phyloP scores from a whole-genome alignment of 352 stramenopile genomes.

The Phytophthora cajani region DNA sequence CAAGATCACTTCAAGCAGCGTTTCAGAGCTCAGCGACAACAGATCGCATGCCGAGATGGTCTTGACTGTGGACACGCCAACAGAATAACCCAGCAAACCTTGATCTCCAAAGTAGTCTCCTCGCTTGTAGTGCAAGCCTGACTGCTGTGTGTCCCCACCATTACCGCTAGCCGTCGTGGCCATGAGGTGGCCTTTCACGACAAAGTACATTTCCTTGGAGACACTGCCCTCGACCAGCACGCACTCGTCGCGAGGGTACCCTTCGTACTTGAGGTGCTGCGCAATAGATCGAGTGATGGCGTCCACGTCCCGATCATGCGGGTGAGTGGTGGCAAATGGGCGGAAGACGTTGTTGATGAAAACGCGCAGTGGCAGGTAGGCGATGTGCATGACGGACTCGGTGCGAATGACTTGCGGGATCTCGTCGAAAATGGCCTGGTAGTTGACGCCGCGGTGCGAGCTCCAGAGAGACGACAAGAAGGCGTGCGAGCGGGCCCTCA shows the following conservation, averaged over 20 bases:
- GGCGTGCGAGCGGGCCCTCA: constrained; percentile 46
- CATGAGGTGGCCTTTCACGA: constrained; percentile 60
- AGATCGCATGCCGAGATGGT: constrained; percentile 33
- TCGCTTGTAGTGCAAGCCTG: constrained; percentile 33
- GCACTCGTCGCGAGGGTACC: constrained; percentile 68
- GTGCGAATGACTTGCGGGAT: constrained; percentile 56
- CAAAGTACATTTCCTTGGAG: constrained; percentile 76
- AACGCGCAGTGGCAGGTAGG: constrained; percentile 38
- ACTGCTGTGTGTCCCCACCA: background rate
- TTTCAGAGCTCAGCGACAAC: constrained; percentile 45
- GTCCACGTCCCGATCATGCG: constrained; percentile 43
- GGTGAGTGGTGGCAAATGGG: constrained; percentile 38
- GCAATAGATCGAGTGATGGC: constrained; percentile 45
- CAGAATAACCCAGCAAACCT: constrained; percentile 62
- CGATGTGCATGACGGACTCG: constrained; percentile 60
- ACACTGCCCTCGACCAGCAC: constrained; percentile 72
- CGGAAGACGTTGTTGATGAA: constrained; percentile 58
- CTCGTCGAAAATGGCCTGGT: constrained; percentile 63
- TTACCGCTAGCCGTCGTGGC: constrained; percentile 22
- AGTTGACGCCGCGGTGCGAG: constrained; percentile 64
- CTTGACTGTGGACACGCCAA: constrained; percentile 44
- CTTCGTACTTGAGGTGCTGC: constrained; percentile 63
- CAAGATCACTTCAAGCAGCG: constrained; percentile 55
- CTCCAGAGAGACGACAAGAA: constrained; percentile 68
- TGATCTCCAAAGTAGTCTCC: constrained; percentile 72